Conservation (phyloP, 2,329 filamentous ascomycete genomes). For the Cladosporium velox region DNA sequence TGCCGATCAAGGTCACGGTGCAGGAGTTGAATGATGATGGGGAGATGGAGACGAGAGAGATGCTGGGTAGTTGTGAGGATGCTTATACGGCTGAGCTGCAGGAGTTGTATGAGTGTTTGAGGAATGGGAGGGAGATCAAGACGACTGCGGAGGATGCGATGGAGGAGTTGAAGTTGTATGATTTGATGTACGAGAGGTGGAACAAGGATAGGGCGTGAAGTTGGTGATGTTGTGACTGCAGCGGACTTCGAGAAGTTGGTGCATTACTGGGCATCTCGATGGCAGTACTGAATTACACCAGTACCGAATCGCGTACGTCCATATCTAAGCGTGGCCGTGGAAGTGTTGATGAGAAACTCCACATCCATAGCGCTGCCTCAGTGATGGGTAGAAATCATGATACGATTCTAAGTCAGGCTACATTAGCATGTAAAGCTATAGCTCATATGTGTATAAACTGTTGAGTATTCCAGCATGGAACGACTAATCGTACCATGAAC, state of each 20-base stretch:
- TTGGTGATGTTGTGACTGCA: not conserved
- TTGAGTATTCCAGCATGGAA: not conserved
- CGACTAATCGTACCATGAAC: conserved; percentile 1
- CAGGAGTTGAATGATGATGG: conserved; percentile 46
- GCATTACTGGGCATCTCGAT: not conserved
- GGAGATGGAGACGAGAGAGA: conserved; percentile 29
- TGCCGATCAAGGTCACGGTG: conserved; percentile 54
- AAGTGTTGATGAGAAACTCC: not conserved
- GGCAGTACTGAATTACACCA: not conserved
- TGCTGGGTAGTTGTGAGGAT: conserved; percentile 52
- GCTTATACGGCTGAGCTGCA: conserved; percentile 48
- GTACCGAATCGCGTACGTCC: not conserved
- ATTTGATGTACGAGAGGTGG: conserved; percentile 35
- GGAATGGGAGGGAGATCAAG: conserved; percentile 43
- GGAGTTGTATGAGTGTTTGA: conserved; percentile 43
- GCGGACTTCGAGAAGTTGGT: not conserved
- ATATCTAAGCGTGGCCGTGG: not conserved
- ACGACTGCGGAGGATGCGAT: conserved; percentile 46
- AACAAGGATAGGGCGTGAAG: conserved; percentile 1
- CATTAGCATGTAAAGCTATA: not conserved
- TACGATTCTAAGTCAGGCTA: not conserved
- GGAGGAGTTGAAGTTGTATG: conserved; percentile 42
- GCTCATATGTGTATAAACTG: not conserved
- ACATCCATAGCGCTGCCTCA: not conserved
- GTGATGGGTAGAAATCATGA: not conserved